A percentile compares a stretch with the other conserved stretches of the same genome.
Evolutionary conservation across 2,329 filamentous ascomycete species (phyloP).

Genomic region (Paracorniculantispora psalliotae): DNA sequence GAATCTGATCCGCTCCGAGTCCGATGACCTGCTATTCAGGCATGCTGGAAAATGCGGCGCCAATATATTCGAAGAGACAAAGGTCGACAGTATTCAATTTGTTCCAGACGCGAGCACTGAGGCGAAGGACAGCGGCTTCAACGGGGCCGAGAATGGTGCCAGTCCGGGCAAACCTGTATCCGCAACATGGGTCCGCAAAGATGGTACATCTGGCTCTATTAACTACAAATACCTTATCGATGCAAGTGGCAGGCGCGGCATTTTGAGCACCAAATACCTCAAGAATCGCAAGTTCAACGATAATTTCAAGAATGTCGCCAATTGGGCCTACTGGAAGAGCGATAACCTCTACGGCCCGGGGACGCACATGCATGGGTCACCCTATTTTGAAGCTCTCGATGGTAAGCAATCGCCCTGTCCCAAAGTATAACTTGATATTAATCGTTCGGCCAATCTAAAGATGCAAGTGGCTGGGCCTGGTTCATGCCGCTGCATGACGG

Average conservation of each 20-base stretch:
- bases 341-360: slow-evolving; percentile 29
- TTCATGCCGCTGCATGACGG: slow-evolving; percentile 45
- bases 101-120: slow-evolving; percentile 7
- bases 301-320: slow-evolving; percentile 44
- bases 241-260: slow-evolving; percentile 40
- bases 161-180: slow-evolving; percentile 29
- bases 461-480: slow-evolving; percentile 47
- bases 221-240: slow-evolving; percentile 45
- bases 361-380: slow-evolving; percentile 29
- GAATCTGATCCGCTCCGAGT: slow-evolving; percentile 43
- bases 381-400: slow-evolving; percentile 40
- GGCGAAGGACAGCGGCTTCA: neutral
- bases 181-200: slow-evolving; percentile 30
- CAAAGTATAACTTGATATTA: neutral
- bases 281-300: slow-evolving; percentile 44
- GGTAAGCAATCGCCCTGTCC: slow-evolving; percentile 18
- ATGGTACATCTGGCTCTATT: slow-evolving; percentile 34
- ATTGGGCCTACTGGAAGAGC: slow-evolving; percentile 44
- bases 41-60: slow-evolving; percentile 37
- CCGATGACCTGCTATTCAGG: slow-evolving; percentile 39
- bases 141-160: neutral
- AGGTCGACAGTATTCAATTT: slow-evolving; percentile 31
- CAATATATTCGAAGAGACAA: slow-evolving; percentile 35
- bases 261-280: slow-evolving; percentile 43
- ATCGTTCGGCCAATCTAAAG: slow-evolving; percentile 17